Conservation (phyloP, 495 filamentous ascomycete species). For the Aspergillus cristatus region DNA sequence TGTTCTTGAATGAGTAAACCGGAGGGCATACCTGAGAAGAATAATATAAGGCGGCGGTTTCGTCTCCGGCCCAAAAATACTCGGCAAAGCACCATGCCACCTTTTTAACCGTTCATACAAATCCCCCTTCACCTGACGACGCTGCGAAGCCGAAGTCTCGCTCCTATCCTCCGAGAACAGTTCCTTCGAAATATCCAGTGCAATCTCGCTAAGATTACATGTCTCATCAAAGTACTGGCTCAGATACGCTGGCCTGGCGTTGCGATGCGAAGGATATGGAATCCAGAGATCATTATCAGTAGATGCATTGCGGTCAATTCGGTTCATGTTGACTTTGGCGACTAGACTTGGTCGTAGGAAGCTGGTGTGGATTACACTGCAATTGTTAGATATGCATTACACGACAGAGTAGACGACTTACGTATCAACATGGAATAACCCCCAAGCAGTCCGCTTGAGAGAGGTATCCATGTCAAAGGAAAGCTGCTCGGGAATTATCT, state of each 20-base stretch:
- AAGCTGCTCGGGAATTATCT: conserved; percentile 11
- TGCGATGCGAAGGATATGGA: conserved; percentile 32
- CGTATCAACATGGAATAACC: conserved; percentile 39
- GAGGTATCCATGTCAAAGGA: conserved; percentile 29
- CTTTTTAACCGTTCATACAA: conserved; percentile 23
- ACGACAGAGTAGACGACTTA: conserved; percentile 10
- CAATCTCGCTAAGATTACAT: conserved; percentile 32
- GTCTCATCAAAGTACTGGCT: conserved; percentile 32
- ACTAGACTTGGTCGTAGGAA: conserved; percentile 33
- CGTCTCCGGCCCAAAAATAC: conserved; percentile 13
- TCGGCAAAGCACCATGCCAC: conserved; percentile 29
- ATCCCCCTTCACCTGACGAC: conserved; percentile 18
- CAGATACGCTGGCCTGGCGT: conserved; percentile 21
- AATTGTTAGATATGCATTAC: background rate
- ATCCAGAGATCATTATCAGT: conserved; percentile 22
- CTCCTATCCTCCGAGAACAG: conserved; percentile 21
- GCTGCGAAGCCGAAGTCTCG: conserved; percentile 3
- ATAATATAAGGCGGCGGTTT: conserved; percentile 31
- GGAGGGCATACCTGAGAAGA: conserved; percentile 22
- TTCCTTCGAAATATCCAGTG: conserved; percentile 31
- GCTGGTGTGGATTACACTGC: conserved; percentile 31
- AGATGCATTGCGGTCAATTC: conserved; percentile 6
- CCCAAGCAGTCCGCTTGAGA: conserved; percentile 31
- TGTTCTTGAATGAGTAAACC: background rate
- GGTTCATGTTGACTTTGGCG: conserved; percentile 25